Evolutionary conservation across 1,139 yeast genomes (phyloP), one percentile per base, ranked within the genome.

Genomic region (Taphrina confusa): DNA sequence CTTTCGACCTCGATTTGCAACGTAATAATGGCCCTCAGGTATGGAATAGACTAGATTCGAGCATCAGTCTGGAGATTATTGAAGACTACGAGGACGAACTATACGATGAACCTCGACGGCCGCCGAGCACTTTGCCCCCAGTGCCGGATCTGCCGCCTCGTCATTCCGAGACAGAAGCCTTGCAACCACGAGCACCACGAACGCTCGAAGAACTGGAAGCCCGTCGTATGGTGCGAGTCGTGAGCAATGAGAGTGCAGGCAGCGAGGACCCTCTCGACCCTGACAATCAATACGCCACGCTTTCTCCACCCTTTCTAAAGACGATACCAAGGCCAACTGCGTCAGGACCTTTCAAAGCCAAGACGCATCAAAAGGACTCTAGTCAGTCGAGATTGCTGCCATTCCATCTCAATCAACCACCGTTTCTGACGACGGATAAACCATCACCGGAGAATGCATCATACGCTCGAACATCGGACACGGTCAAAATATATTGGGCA

Each of bases 91-190:
- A 47, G 16, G 30, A 31, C 8, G 42, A 47, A 5, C 42, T n/a
- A 3, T 3, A 6, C 12, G 58, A 44, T n/a, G 44, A 54, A n/a
- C 42, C 51, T 23, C 44, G 51, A 2, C 50, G 25, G 18, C 44
- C 39, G 22, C 58, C 58, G 16, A 14, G 42, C 11, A 34, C 58
- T 6, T 34, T 54, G n/a, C 58, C 58, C 44, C 58, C 58, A 12
- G 25, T 54, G 12, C 58, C 58, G 2, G 27, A 30, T 6, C 34
- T 54, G 36, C 58, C 58, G 25, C 44, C 49, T 23, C 34, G 51
- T 11, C 8, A 31, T n/a, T 16, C 57, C 22, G 14, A 30, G 11
- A 11, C 57, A 27, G 36, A 33, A n/a, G 9, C 20, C 9, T 14
- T 23, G 16, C 14, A 27, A 11, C 34, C 50, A 16, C 37, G 34